A percentile compares a stretch with the other conserved stretches of the same genome.
Conservation (phyloP, 1,284 basidiomycete species). For the Rhodotorula sp. region DNA sequence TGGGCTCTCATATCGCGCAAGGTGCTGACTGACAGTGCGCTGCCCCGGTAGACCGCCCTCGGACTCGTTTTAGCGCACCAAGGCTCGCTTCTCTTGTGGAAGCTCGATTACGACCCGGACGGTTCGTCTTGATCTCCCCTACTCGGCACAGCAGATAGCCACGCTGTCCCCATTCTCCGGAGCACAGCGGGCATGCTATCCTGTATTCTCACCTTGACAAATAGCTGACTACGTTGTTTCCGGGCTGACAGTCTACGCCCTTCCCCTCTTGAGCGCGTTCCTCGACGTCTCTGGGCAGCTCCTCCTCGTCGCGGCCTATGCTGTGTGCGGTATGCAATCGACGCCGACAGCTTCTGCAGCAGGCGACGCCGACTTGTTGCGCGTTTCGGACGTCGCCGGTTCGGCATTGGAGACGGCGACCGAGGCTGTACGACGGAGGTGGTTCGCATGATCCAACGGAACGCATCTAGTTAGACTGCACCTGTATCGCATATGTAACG, state of each 20-base stretch:
- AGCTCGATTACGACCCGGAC: conserved; percentile 78
- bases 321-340: background rate
- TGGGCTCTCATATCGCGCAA: background rate
- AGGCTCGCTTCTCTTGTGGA: conserved; percentile 79
- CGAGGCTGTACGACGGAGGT: too few relatives aligned
- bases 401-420: too few relatives aligned
- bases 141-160: background rate
- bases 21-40: background rate
- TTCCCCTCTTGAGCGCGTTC: conserved; percentile 84
- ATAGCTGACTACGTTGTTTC: too few relatives aligned
- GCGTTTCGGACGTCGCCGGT: too few relatives aligned
- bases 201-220: background rate
- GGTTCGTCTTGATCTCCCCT: conserved; percentile 35
- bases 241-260: conserved; percentile 65
- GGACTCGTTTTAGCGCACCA: conserved; percentile 22
- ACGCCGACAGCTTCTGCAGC: background rate
- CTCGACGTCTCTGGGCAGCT: conserved; percentile 90
- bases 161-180: background rate
- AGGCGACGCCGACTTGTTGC: background rate
- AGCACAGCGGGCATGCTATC: too few relatives aligned
- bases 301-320: conserved; percentile 60
- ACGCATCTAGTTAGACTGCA: too few relatives aligned
- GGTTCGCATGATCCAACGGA: too few relatives aligned
- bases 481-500: too few relatives aligned
- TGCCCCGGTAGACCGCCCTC: conserved; percentile 11